phyloP scores from a whole-genome alignment of 495 filamentous ascomycete genomes.

The Staphylotrichum tortipilum region DNA sequence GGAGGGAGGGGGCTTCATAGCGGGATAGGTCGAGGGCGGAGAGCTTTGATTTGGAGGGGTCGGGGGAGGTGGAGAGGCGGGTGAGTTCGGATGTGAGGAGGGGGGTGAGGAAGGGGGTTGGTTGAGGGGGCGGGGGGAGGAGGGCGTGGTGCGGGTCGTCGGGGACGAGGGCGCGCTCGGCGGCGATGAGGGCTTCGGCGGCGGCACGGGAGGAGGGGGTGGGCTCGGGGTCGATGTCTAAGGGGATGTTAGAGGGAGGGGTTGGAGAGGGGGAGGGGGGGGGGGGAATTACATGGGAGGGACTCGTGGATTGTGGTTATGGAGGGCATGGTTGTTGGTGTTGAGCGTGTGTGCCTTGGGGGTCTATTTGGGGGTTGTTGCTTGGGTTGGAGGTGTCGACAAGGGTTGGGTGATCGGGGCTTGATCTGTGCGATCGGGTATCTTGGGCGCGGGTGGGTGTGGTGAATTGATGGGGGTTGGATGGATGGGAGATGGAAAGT shows the following conservation, averaged over 20 bases:
- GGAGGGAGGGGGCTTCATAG: slow-evolving; percentile 56
- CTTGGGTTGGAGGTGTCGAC: background rate
- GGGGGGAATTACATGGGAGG: slow-evolving; percentile 59
- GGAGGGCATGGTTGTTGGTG: slow-evolving; percentile 48
- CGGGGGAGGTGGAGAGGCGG: slow-evolving; percentile 15
- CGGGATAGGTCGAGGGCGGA: slow-evolving; percentile 67
- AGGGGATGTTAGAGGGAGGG: slow-evolving; percentile 12
- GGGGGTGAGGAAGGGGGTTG: slow-evolving; percentile 44
- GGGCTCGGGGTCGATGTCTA: slow-evolving; percentile 65
- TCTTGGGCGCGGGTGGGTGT: background rate
- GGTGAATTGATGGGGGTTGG: background rate
- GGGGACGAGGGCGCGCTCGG: slow-evolving; percentile 47
- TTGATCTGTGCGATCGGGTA: background rate
- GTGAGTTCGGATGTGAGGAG: slow-evolving; percentile 54
- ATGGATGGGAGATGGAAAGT: background rate
- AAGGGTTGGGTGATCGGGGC: too few species aligned
- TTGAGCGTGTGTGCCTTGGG: too few species aligned
- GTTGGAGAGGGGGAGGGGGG: slow-evolving; percentile 1
- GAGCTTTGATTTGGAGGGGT: slow-evolving; percentile 32
- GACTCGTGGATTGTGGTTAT: slow-evolving; percentile 71
- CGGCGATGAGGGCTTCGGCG: slow-evolving; percentile 55
- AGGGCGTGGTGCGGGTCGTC: slow-evolving; percentile 34
- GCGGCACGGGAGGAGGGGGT: slow-evolving; percentile 48
- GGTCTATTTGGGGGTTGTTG: background rate
- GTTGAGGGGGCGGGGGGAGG: slow-evolving; percentile 25